Evolutionary conservation across 176 grass and related monocot genomes (phyloP), one percentile per base, ranked within the genome.

Genomic region (Puccinellia tenuiflora): DNA sequence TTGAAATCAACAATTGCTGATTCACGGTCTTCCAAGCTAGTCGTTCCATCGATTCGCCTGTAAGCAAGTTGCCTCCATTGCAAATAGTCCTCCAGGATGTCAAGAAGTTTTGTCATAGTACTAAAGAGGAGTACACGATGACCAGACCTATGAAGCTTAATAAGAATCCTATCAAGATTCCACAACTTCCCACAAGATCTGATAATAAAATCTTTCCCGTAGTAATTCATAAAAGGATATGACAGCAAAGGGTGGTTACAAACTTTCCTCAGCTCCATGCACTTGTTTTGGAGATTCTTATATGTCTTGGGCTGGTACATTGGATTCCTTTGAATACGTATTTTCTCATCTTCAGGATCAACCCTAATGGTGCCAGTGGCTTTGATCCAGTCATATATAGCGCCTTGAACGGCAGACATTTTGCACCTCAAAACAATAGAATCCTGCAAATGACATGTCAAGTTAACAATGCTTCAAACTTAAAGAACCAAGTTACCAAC

Each of bases 61-160:
- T 99, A 99, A 42, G 92, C 86, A 79, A 99, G 89, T 22, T 80
- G 77, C 48, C 97, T 88, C 97, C 93, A 96, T 78, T 89, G 97
- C 79, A 99, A 84, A 84, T 99, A 99, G 73, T 99, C 97, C 81
- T 99, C 97, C 78, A 99, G 77, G 45, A 99, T 96, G 84, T 99
- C 97, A 61, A 99, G 91, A 88, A 99, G 92, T 83, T 99, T 99
- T 39, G 97, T 99, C 97, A 99, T 99, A n/a, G 97, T 99, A 75
- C 97, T 99, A 69, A 99, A 99, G 59, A 99, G 85, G 52, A 99
- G 97, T 48, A 99, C 97, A 72, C 97, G 93, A 51, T 99, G 97
- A 40, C 97, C 93, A 56, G 97, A 57, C 73, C 74, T 91, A 73
- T 99, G 88, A 77, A 99, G 93, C 87, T 99, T 99, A 80, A 99